Evolutionary conservation across 192 early-diverging fungal species (phyloP).

Genomic region (Funneliformis mosseae): DNA sequence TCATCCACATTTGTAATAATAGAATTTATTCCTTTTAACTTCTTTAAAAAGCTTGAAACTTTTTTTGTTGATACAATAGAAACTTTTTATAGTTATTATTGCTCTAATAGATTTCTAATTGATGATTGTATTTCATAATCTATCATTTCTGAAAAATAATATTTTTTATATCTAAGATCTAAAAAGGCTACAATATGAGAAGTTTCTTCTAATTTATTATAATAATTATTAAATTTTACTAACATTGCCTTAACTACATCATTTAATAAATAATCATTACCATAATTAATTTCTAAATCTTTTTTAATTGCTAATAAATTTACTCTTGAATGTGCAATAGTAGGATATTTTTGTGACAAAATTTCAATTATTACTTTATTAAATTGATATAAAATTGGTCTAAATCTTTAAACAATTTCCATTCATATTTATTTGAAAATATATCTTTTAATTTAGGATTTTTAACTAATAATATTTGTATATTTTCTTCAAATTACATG

Average conservation of each 20-base stretch:
- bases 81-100: background rate
- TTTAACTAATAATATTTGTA: background rate
- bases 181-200: background rate
- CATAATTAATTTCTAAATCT: background rate
- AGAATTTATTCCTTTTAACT: background rate
- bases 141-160: background rate
- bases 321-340: background rate
- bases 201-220: background rate
- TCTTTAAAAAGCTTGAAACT: background rate
- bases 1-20: background rate
- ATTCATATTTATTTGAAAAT: background rate
- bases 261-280: background rate
- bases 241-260: background rate
- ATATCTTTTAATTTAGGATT: background rate
- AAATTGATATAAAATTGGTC: background rate
- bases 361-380: background rate
- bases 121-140: background rate
- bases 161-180: background rate
- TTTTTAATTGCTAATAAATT: conserved; percentile 1
- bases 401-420: background rate
- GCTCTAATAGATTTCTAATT: background rate
- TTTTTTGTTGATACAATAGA: background rate
- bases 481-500: background rate
- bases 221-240: background rate
- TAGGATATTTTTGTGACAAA: background rate